phyloP scores from a whole-genome alignment of 257 asterid species.

The Solanum habrochaites region DNA sequence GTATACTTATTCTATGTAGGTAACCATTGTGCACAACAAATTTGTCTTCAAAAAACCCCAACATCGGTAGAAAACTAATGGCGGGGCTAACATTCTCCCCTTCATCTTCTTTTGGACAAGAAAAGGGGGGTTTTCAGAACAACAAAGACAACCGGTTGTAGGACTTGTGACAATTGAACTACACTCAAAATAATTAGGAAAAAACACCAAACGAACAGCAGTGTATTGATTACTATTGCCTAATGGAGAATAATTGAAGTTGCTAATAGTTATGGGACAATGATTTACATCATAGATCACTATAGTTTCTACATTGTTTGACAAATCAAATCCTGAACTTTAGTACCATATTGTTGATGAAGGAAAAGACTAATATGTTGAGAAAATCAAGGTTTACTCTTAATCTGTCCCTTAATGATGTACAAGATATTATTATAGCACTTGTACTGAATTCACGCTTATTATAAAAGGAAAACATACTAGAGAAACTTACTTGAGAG shows the following conservation, averaged over 20 bases:
- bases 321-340: background rate
- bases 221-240: background rate
- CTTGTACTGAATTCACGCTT: background rate
- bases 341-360: background rate
- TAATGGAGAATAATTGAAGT: background rate
- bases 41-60: background rate
- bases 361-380: background rate
- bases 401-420: background rate
- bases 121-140: background rate
- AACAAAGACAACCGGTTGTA: background rate
- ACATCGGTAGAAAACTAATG: background rate
- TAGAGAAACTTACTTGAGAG: background rate
- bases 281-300: background rate
- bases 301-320: background rate
- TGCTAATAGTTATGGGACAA: background rate
- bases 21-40: background rate
- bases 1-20: background rate
- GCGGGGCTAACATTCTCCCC: background rate
- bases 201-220: background rate
- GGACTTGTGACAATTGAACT: background rate
- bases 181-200: background rate
- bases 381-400: background rate
- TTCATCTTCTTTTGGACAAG: background rate
- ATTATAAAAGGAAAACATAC: background rate
- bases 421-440: background rate